Percentiles rank a stretch among this genome's conserved stretches.
phyloP scores from a whole-genome alignment of 495 filamentous ascomycete genomes.

The Penicillium riverlandense region DNA sequence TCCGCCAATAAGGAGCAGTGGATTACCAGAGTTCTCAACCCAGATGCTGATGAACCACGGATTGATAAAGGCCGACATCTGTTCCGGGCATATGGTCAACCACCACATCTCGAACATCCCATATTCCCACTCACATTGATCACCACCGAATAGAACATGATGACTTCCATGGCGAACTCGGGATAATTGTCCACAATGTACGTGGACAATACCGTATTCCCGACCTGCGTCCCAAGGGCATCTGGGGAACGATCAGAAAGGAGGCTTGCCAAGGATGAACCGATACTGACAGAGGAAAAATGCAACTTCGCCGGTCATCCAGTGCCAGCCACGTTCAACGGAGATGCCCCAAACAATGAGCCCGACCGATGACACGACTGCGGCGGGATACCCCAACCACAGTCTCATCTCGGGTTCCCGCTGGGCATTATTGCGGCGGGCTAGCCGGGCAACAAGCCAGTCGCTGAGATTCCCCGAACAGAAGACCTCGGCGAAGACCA shows the following conservation, averaged over 20 bases:
- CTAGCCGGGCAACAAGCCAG: conserved; percentile 13
- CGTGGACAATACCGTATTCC: too few species aligned
- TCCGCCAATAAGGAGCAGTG: too few species aligned
- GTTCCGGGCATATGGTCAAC: not conserved
- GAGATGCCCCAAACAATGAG: conserved; percentile 43
- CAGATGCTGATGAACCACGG: conserved; percentile 7
- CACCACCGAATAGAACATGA: conserved; percentile 46
- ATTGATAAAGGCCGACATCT: conserved; percentile 5
- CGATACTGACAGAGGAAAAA: too few species aligned
- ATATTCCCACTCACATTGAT: conserved; percentile 29
- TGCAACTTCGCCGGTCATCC: conserved; percentile 18
- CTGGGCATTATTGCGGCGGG: conserved; percentile 30
- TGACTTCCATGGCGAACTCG: conserved; percentile 14
- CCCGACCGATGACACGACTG: conserved; percentile 26
- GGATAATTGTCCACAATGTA: too few species aligned
- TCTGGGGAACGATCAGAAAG: too few species aligned
- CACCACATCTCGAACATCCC: not conserved
- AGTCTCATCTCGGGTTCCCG: conserved; percentile 43
- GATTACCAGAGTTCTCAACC: conserved; percentile 2
- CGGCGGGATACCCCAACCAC: conserved; percentile 43
- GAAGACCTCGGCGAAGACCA: too few species aligned
- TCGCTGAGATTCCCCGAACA: too few species aligned
- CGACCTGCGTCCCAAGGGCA: too few species aligned
- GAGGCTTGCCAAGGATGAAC: too few species aligned
- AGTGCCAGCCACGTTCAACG: conserved; percentile 40